Evolutionary conservation across 1,284 basidiomycete genomes (phyloP), one percentile per base, ranked within the genome.

Genomic region (Boletellus deceptivus): DNA sequence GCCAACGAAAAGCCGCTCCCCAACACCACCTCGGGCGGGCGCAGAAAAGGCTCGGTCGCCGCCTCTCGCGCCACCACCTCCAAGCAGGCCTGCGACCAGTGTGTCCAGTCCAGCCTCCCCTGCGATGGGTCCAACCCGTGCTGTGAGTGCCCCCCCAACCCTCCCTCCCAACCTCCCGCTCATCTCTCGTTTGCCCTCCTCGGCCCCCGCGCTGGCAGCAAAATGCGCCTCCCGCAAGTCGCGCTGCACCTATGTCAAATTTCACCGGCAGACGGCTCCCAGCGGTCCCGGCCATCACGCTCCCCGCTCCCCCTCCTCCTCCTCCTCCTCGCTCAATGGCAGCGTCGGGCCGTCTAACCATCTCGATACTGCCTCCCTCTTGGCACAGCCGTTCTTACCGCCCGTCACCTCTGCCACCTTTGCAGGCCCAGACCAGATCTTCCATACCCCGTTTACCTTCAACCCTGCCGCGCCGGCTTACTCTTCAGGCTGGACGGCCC

Each of bases 71-170:
- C 86, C 2, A 85, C 86, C 3, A 88, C 86, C 8, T 85, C 82
- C 18, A 89, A 88, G 63, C 86, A 89, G 62, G 85, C 86, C 4
- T 93, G 91, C 64, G 91, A 93, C 68, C 89, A 93, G 62, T 93
- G 91, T 63, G 89, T 92, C 52, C 84, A 88, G 60, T 79, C 82
- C 9, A 87, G 83, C 60, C 75, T 92, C 9, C 84, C 88, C 0
- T 94, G 91, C 60, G 89, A 92, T 61, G 88, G 87, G 42, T 79
- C 79, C 48, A 88, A 87, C 62, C 91, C 91, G 1, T 93, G 91
- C 62, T 74, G 85, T 87, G 57, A 61, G 86, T 70, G 35, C 17
- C 14, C 14, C 66, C 49, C 20, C 3, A n/a, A 33, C 45, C 45
- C 55, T 11, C 49, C 33, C 33, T 49, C 31, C 29, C 22, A 11